phyloP scores from a whole-genome alignment of 768 basidiomycete species.

The Lepiota subincarnata region DNA sequence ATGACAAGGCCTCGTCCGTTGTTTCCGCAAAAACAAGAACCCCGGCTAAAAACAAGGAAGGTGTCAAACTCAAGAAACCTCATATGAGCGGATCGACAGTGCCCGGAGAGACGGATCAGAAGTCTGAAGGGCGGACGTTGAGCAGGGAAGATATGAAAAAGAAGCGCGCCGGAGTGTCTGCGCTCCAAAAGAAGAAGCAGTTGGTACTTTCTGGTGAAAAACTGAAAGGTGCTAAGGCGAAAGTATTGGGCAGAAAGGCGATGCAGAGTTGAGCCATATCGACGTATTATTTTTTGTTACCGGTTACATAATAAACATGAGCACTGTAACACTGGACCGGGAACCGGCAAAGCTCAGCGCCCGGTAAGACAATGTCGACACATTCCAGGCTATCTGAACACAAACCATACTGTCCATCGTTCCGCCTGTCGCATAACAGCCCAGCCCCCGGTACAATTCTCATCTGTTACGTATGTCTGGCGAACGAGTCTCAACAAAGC shows the following conservation, averaged over 20 bases:
- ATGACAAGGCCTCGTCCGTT: not conserved
- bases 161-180: conserved; percentile 35
- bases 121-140: conserved; percentile 19
- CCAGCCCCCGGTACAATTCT: no score
- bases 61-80: not conserved
- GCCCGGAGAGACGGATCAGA: conserved; percentile 13
- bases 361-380: not conserved
- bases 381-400: not conserved
- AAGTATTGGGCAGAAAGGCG: conserved; percentile 50
- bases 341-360: not conserved
- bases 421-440: not conserved
- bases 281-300: not conserved
- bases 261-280: conserved; percentile 25
- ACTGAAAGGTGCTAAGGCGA: conserved; percentile 49
- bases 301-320: not conserved
- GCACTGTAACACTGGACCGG: not conserved
- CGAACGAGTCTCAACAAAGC: conserved; percentile 40
- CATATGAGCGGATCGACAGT: conserved; percentile 11
- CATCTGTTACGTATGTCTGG: conserved; percentile 17
- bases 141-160: conserved; percentile 48
- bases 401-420: not conserved
- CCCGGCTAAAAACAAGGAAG: not conserved
- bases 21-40: not conserved
- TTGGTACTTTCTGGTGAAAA: conserved; percentile 26
- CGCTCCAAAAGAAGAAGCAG: conserved; percentile 58